Conservation (phyloP, 2,329 filamentous ascomycete species). For the Tolypocladium pustulatum region DNA sequence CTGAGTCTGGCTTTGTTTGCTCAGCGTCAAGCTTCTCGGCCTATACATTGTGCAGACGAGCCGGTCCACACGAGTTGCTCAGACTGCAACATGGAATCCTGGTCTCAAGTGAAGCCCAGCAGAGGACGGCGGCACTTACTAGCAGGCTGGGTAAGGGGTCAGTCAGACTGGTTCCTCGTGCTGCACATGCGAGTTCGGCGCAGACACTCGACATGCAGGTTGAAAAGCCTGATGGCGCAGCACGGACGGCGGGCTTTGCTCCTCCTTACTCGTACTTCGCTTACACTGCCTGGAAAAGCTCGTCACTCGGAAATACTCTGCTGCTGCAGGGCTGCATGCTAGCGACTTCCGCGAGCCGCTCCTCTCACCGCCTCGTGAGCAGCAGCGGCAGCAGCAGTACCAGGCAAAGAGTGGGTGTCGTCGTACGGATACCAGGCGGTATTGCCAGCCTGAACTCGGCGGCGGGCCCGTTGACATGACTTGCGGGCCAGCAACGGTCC, state of each 20-base stretch:
- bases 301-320: neutral
- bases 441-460: neutral
- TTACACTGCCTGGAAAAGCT: too few relatives aligned
- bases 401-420: neutral
- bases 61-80: neutral
- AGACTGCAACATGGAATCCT: neutral
- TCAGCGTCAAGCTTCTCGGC: neutral
- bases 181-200: neutral
- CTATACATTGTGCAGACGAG: neutral
- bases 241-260: neutral
- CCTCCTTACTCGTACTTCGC: neutral
- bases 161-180: too few relatives aligned
- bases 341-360: neutral
- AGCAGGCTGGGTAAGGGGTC: too few relatives aligned
- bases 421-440: neutral
- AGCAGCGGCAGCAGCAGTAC: neutral
- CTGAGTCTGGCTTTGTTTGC: neutral
- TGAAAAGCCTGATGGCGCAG: neutral
- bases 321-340: neutral
- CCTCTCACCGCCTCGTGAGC: neutral
- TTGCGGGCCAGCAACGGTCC: neutral
- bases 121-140: too few relatives aligned
- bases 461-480: neutral
- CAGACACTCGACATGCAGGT: neutral
- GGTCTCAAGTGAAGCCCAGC: neutral